phyloP scores from a whole-genome alignment of 306 rosid genomes.

The Senna tora region DNA sequence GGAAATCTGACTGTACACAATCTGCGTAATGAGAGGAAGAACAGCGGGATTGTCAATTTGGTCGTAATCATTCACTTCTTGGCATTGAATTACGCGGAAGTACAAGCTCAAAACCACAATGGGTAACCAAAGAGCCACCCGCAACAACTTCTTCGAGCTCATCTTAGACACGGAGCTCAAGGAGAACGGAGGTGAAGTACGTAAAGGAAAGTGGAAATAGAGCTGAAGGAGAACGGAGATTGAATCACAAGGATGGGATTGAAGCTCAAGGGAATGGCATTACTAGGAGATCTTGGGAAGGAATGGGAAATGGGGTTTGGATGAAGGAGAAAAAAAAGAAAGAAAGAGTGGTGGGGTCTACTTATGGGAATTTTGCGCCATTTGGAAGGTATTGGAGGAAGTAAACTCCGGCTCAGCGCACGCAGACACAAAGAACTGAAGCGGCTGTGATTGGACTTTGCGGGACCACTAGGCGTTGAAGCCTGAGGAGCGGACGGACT shows the following conservation, averaged over 20 bases:
- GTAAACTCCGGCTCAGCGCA: not conserved
- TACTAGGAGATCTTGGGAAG: not conserved
- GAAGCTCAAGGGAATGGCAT: not conserved
- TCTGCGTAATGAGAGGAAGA: constrained; percentile 47
- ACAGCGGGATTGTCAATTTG: constrained; percentile 51
- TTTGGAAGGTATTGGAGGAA: not conserved
- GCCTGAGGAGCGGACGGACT: no score
- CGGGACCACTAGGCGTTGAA: not conserved
- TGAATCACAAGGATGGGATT: not conserved
- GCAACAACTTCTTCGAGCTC: not conserved
- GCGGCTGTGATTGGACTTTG: not conserved
- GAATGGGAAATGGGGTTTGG: not conserved
- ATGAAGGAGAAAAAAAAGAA: not conserved
- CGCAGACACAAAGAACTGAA: not conserved
- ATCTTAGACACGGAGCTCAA: not conserved
- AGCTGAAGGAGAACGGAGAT: not conserved
- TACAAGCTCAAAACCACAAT: not conserved
- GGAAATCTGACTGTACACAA: constrained; percentile 51
- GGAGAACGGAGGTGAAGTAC: no score
- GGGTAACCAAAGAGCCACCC: not conserved
- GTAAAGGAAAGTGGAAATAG: not conserved
- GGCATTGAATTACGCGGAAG: constrained; percentile 36
- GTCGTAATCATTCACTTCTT: constrained; percentile 42
- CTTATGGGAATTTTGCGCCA: not conserved
- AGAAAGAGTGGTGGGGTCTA: not conserved